Base-by-base conservation (phyloP, 1,284 basidiomycete genomes). In the Tilletia setariae region DNA sequence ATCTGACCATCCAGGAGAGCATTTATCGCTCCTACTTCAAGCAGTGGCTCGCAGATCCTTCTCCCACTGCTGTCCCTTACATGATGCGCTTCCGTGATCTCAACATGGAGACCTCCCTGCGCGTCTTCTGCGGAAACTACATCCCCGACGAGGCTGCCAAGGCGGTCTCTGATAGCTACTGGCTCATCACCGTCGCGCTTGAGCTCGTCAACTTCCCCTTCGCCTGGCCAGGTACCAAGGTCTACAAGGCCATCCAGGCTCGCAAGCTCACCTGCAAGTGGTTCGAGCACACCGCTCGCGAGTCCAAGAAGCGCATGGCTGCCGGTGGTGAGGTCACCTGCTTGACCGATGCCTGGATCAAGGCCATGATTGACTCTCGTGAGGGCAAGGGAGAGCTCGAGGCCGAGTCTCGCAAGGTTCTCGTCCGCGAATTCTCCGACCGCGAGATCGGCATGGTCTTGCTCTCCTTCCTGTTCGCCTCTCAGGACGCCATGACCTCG, bases 191-290 rank as follows among this genome's bases (percentile, higher is more conserved):
- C 19, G 85, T 89, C 75, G 93, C 95, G 1, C 90, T 98, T 59
- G 93, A 98, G 84, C 90, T 98, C 68, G 95, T 98, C 86, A 98
- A 98, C 86, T 98, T 98, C 87, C 95, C 95, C 28, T 85, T 98
- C 72, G 90, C 76, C 9, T 72, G 82, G 63, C 79, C 81, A 1
- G 96, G 96, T 40, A 98, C 95, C 68, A 98, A 98, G 84, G 89
- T 98, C 64, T 98, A 92, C 86, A 91, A 90, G 73, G 95, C 95
- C 1, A 91, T 95, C 78, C 89, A 96, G 84, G 92, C 93, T 4
- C 90, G 95, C 80, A 98, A 97, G 84, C 86, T 87, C 59, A 92
- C 93, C 8, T 88, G 95, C 86, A 87, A 88, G 79, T 92, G 90
- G 88, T 87, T 98, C 69, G 88, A 89, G 79, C 85, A 89, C 71